Evolutionary conservation across 1,284 basidiomycete species (phyloP).

Genomic region (Microbotryum scabiosae): DNA sequence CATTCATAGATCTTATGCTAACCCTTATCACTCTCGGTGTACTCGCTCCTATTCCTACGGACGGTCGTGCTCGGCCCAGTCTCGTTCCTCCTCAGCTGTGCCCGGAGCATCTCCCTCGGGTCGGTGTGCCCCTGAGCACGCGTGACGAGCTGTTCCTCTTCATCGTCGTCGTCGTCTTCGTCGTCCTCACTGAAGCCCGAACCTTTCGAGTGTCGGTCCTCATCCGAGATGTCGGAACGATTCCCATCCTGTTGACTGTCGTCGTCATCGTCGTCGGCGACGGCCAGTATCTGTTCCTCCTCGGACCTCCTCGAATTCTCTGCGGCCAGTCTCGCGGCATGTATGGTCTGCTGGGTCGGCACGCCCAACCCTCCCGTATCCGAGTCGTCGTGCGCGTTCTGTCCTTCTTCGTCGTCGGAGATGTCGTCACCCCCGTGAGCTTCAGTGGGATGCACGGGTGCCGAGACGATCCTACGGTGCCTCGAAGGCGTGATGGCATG

Average conservation of each 20-base stretch:
- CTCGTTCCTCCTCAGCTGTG: constrained; percentile 8
- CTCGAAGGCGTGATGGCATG: no score
- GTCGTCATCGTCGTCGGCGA: background rate
- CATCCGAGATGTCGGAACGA: background rate
- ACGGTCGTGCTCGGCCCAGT: background rate
- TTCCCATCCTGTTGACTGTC: background rate
- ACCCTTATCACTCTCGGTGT: background rate
- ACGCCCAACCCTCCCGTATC: no score
- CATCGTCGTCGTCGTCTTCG: background rate
- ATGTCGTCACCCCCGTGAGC: no score
- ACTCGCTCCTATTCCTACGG: background rate
- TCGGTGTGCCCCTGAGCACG: constrained; percentile 14
- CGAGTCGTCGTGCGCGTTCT: no score
- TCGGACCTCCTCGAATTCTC: background rate
- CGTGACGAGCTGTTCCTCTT: background rate
- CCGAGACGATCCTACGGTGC: no score
- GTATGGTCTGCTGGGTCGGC: no score
- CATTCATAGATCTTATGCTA: background rate
- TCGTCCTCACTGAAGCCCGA: background rate
- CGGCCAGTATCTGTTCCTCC: background rate
- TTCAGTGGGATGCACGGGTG: no score
- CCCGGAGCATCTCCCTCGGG: constrained; percentile 25
- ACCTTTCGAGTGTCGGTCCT: background rate
- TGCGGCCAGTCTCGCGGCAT: no score
- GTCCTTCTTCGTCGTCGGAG: no score